A percentile compares a stretch with the other conserved stretches of the same genome.
phyloP scores from a whole-genome alignment of 345 rosid genomes.

The Anastatica hierochuntica region DNA sequence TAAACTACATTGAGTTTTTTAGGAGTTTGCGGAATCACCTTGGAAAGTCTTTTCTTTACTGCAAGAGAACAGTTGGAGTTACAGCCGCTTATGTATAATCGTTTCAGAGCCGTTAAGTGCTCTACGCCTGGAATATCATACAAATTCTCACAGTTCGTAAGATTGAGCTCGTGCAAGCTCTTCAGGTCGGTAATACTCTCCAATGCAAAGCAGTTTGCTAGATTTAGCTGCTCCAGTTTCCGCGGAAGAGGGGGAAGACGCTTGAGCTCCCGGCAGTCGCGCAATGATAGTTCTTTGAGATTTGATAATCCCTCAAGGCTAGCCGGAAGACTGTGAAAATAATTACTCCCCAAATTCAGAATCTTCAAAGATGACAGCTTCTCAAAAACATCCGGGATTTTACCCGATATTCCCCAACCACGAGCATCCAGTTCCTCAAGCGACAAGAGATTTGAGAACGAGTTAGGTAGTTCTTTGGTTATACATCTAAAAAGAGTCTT shows the following conservation, averaged over 20 bases:
- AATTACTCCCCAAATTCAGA: constrained; percentile 15
- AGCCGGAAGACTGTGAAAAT: constrained; percentile 13
- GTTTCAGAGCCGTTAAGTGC: not conserved
- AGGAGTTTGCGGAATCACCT: not conserved
- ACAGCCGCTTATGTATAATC: constrained; percentile 15
- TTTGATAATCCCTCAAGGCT: constrained; percentile 9
- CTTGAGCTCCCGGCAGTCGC: constrained; percentile 24
- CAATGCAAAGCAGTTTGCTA: constrained; percentile 23
- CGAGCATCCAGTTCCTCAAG: constrained; percentile 25
- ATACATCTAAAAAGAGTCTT: constrained; percentile 18
- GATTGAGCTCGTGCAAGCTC: constrained; percentile 2
- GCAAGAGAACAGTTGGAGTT: not conserved
- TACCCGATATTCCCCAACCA: constrained; percentile 15
- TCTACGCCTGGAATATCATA: constrained; percentile 19
- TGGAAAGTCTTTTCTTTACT: constrained; percentile 18
- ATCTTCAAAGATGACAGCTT: not conserved
- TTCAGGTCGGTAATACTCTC: constrained; percentile 8
- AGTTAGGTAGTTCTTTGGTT: constrained; percentile 5
- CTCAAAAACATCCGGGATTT: constrained; percentile 14
- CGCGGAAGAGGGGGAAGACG: constrained; percentile 18
- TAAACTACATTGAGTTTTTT: not conserved
- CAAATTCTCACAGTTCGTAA: constrained; percentile 17
- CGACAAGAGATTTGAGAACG: constrained; percentile 17
- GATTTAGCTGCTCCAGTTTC: constrained; percentile 3
- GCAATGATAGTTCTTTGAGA: constrained; percentile 13